These are phyloP conservation scores for Vaccinium darrowii DNA, from an alignment of 148 eudicot species.

Conservation along the genomic window DNA sequence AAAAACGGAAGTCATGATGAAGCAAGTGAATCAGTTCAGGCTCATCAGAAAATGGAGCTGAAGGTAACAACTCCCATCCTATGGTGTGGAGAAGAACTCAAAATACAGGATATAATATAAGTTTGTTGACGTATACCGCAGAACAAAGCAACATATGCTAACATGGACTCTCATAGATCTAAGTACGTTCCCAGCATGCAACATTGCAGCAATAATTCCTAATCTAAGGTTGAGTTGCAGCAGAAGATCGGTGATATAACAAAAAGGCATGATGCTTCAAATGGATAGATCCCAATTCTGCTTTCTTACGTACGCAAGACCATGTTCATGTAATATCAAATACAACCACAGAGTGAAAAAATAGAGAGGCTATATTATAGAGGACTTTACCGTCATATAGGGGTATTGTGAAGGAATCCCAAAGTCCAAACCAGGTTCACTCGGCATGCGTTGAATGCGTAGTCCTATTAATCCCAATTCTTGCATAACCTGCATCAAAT, in stretches of 20 bases:
- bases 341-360: not conserved
- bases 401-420: constrained; percentile 88
- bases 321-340: not conserved
- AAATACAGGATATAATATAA: not conserved
- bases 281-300: not conserved
- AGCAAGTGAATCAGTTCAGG: not conserved
- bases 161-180: not conserved
- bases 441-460: constrained; percentile 98
- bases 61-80: not conserved
- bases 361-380: not conserved
- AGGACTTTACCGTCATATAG: constrained; percentile 81
- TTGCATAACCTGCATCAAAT: constrained; percentile 78
- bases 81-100: not conserved
- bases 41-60: not conserved
- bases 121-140: not conserved
- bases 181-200: not conserved
- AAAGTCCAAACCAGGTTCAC: constrained; percentile 77
- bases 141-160: not conserved
- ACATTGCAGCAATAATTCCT: not conserved
- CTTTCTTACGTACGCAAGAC: not conserved
- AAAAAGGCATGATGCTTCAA: not conserved
- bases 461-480: constrained; percentile 90
- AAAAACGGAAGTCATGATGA: not conserved
- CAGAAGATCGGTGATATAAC: not conserved
- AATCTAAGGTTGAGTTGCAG: not conserved